Evolutionary conservation across 257 asterid genomes (phyloP).

Genomic region (Lithospermum erythrorhizon): DNA sequence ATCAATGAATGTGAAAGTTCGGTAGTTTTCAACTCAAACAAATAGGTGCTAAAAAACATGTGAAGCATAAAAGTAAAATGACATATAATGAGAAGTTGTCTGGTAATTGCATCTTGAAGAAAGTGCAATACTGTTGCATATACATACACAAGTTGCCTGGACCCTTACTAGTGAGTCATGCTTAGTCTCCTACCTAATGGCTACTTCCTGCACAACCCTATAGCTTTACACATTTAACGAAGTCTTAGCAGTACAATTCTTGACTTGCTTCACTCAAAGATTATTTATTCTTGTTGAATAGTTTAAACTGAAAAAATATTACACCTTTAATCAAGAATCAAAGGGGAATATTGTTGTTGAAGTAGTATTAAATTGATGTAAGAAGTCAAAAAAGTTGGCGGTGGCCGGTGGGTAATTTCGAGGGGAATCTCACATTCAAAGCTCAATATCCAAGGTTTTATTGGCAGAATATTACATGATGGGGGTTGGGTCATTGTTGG

Average conservation of each 20-base stretch:
- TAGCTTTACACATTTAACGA: background rate
- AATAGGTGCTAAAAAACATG: background rate
- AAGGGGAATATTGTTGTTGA: background rate
- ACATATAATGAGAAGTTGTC: conserved; percentile 11
- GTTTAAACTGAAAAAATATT: background rate
- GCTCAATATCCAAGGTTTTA: conserved; percentile 40
- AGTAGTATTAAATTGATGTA: background rate
- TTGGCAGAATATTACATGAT: conserved; percentile 47
- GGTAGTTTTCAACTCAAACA: background rate
- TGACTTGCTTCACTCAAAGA: conserved; percentile 10
- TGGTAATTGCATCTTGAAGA: conserved; percentile 4
- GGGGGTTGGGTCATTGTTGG: conserved; percentile 4
- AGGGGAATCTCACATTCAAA: conserved; percentile 45
- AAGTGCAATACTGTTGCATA: conserved; percentile 4
- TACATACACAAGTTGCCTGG: conserved; percentile 2
- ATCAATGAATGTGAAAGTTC: no score
- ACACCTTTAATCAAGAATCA: background rate
- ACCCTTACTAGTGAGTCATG: conserved; percentile 1
- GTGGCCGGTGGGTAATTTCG: conserved; percentile 24
- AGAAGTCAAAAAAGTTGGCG: conserved; percentile 47
- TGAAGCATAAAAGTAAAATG: conserved; percentile 4
- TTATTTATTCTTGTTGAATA: background rate
- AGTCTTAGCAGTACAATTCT: conserved; percentile 11
- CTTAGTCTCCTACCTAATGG: background rate
- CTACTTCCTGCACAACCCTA: background rate